Percentiles rank a stretch among this genome's conserved stretches.
These are phyloP conservation scores for Cichorium intybus DNA, from an alignment of 140 eudicot species.

Conservation along the genomic window DNA sequence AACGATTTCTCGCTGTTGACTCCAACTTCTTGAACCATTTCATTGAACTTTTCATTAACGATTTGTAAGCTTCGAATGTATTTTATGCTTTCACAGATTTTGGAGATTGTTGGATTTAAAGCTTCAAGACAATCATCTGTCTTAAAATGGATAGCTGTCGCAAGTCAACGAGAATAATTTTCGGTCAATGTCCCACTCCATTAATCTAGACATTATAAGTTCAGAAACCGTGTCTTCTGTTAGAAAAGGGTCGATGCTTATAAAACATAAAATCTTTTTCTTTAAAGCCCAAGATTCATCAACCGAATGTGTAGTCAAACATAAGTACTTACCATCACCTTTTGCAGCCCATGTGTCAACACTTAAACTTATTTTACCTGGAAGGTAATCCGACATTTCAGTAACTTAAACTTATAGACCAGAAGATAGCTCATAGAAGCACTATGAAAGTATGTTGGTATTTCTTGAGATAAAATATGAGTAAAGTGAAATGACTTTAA, in stretches of 20 bases:
- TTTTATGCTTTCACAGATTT: constrained; percentile 70
- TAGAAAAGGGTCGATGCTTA: constrained; percentile 60
- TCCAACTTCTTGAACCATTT: constrained; percentile 67
- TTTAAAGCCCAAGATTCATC: constrained; percentile 68
- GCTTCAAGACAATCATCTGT: constrained; percentile 63
- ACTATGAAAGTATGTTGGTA: no score
- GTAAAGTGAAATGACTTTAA: no score
- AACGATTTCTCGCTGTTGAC: constrained; percentile 48
- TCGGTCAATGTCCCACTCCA: constrained; percentile 88
- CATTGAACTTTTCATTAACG: constrained; percentile 63
- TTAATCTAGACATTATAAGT: constrained; percentile 56
- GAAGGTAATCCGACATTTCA: constrained; percentile 58
- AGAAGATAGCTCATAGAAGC: no score
- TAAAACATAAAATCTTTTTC: constrained; percentile 68
- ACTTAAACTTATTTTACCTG: constrained; percentile 77
- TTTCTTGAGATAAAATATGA: no score
- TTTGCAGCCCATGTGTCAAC: constrained; percentile 67
- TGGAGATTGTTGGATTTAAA: constrained; percentile 37
- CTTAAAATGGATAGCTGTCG: constrained; percentile 49
- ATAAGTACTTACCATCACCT: constrained; percentile 55
- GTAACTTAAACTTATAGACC: no score
- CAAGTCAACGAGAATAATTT: constrained; percentile 79
- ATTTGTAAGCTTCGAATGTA: constrained; percentile 63
- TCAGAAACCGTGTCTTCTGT: constrained; percentile 67
- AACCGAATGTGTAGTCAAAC: constrained; percentile 73